Evolutionary conservation across 2,329 filamentous ascomycete species (phyloP).

Genomic region (Pseudocercospora macadamiae): DNA sequence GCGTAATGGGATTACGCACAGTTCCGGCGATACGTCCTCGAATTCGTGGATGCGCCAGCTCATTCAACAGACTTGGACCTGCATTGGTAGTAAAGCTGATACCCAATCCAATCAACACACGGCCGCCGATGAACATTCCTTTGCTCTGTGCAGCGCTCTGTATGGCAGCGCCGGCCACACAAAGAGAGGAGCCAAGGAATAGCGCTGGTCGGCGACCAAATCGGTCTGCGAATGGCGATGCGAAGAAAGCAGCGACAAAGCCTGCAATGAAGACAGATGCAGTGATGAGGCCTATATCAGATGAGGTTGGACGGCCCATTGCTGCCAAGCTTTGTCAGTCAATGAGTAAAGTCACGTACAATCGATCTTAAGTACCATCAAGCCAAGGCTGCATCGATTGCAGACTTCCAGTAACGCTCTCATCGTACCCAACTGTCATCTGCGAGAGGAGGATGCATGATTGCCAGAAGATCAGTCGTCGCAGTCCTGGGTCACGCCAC

Average conservation of each 20-base stretch:
- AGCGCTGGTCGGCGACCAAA: constrained; percentile 5
- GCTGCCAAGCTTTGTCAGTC: neutral
- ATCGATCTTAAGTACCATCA: neutral
- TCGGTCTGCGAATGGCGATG: constrained; percentile 5
- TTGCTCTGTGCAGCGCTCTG: constrained; percentile 7
- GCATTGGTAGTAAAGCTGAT: constrained; percentile 17
- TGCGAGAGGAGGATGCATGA: constrained; percentile 13
- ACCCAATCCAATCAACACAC: constrained; percentile 15
- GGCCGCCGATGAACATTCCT: constrained; percentile 9
- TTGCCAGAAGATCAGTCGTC: constrained; percentile 12
- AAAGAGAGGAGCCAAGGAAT: constrained; percentile 2
- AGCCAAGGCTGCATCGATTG: constrained; percentile 20
- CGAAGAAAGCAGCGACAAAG: constrained; percentile 12
- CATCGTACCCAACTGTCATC: constrained; percentile 15
- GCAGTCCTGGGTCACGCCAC: constrained; percentile 26
- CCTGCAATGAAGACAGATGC: constrained; percentile 13
- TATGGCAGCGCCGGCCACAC: constrained; percentile 1
- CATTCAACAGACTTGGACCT: constrained; percentile 13
- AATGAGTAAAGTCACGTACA: neutral
- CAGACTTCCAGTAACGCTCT: constrained; percentile 9
- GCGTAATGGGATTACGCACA: neutral
- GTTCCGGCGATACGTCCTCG: neutral
- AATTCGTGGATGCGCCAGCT: constrained; percentile 7
- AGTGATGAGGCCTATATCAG: constrained; percentile 13
- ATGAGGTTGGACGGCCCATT: constrained; percentile 13